Base-by-base conservation (phyloP, 2,329 filamentous ascomycete genomes). In the Apiospora koreana region DNA sequence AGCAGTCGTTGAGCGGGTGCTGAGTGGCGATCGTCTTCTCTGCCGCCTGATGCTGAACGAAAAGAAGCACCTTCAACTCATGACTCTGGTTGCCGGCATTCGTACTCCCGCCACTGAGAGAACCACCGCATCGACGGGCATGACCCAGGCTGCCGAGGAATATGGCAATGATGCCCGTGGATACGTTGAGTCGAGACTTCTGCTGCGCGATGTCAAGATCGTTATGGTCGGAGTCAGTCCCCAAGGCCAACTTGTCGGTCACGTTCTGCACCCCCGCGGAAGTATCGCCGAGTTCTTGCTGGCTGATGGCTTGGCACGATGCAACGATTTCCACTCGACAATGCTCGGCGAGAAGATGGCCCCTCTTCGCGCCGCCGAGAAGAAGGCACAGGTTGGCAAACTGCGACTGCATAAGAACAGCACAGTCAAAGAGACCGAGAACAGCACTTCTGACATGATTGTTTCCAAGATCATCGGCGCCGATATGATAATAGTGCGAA, bases 251-350 rank as follows among this genome's bases (percentile, higher is more conserved):
- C 88, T 99, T n/a, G 91, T 99, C 69, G 96, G 93, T 70, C 90
- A 91, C 67, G 87, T 99, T 58, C 87, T 95, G 74, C 96, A 99
- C 83, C 95, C 95, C 38, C 90, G 92, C 72, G 96, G 96, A 73
- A 97, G 94, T 82, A 97, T 99, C 80, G 94, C 95, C 73, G 94
- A 93, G 74, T 97, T 97, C 81, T 82, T 99, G 58, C 89, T 99
- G 62, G 91, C 95, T 76, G 93, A 94, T 68, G 96, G 96, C 76
- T 86, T 98, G 69, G 96, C 95, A 50, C 89, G 94, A 77, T 98
- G 95, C 85, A 94, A 95, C 74, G 96, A 99, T 81, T 95, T 96
- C 82, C 96, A 99, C 84, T 97, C 95, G 0, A 97, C 94, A 48
- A 87, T 98, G 83, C 88, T 99, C 14, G 96, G 96, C 62, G 85